Percentiles rank a stretch among this genome's conserved stretches.
These are phyloP conservation scores for Epichloe gansuensis DNA, from an alignment of 2,329 filamentous ascomycete species.

Conservation along the genomic window DNA sequence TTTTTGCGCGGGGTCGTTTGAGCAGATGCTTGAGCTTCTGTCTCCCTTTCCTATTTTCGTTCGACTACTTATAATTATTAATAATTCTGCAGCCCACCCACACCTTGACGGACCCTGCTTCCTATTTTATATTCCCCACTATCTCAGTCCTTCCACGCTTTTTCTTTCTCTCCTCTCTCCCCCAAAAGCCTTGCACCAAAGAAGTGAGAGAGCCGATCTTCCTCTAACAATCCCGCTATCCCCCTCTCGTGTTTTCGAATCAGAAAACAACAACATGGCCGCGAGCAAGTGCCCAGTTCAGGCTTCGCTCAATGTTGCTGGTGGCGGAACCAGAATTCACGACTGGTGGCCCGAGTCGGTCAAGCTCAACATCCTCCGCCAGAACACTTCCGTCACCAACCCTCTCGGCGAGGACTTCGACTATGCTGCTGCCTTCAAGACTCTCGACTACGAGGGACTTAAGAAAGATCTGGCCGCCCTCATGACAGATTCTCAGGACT, in stretches of 20 bases:
- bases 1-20: not conserved
- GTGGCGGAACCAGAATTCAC: slow-evolving; percentile 53
- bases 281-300: slow-evolving; percentile 22
- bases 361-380: slow-evolving; percentile 59
- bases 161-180: not conserved
- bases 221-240: too few relatives aligned
- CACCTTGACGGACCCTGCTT: not conserved
- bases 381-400: slow-evolving; percentile 52
- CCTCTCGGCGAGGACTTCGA: slow-evolving; percentile 56
- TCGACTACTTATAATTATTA: too few relatives aligned
- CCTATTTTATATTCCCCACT: not conserved
- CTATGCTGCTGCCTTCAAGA: slow-evolving; percentile 62
- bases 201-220: not conserved
- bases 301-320: slow-evolving; percentile 30
- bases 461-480: slow-evolving; percentile 62
- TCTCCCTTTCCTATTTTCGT: not conserved
- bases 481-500: slow-evolving; percentile 70
- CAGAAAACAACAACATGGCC: slow-evolving; percentile 10
- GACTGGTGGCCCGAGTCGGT: slow-evolving; percentile 68
- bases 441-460: slow-evolving; percentile 43
- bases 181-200: not conserved
- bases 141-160: not conserved
- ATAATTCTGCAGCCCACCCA: not conserved
- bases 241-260: not conserved
- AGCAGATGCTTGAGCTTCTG: not conserved